Conservation (phyloP, 441 rosid species). For the Gossypium lobatum region DNA sequence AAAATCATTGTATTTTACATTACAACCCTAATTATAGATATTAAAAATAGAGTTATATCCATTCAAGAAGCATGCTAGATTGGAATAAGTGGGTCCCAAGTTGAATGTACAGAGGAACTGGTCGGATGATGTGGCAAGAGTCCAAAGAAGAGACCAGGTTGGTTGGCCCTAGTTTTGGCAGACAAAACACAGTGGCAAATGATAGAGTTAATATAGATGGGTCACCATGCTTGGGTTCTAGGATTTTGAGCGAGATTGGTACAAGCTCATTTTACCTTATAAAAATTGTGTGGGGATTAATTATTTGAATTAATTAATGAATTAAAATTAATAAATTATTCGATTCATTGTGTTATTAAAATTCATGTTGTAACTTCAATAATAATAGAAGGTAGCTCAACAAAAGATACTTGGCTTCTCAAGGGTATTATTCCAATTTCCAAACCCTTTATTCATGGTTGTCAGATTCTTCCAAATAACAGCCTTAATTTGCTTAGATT, state of each 20-base stretch:
- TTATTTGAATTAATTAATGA: no score
- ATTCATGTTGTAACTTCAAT: no score
- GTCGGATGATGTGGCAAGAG: conserved; percentile 29
- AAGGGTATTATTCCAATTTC: conserved; percentile 40
- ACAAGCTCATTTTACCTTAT: no score
- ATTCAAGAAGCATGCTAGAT: no score
- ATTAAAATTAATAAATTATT: no score
- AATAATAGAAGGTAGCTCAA: conserved; percentile 24
- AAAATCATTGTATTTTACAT: no score
- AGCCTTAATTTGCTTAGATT: conserved; percentile 58
- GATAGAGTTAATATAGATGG: conserved; percentile 21
- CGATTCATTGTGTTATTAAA: no score
- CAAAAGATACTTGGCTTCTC: conserved; percentile 74
- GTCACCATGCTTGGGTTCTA: no score
- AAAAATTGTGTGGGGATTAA: no score
- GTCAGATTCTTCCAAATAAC: conserved; percentile 66
- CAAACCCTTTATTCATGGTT: conserved; percentile 47
- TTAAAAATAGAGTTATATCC: no score
- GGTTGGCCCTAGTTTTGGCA: conserved; percentile 15
- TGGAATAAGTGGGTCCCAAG: conserved; percentile 15
- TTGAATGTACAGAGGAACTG: conserved; percentile 25
- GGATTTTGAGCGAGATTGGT: no score
- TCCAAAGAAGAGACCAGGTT: conserved; percentile 19
- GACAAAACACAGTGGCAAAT: conserved; percentile 29
- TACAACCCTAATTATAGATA: no score